These are phyloP conservation scores for Trichoderma afroharzianum DNA, from an alignment of 2,329 filamentous ascomycete genomes.

Conservation along the genomic window DNA sequence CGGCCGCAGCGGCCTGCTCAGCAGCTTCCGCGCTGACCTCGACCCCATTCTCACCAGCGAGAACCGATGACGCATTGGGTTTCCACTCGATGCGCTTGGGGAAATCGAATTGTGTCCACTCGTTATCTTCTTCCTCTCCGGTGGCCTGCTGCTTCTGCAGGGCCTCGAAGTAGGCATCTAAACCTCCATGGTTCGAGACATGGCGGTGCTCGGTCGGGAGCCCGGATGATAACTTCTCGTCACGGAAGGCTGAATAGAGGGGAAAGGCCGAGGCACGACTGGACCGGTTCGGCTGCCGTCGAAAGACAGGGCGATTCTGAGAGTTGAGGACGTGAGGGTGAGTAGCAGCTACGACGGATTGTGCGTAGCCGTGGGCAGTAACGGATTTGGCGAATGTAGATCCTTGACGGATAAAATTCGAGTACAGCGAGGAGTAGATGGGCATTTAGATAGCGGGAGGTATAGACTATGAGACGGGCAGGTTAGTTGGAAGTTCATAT, in stretches of 20 bases:
- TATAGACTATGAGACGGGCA: constrained; percentile 46
- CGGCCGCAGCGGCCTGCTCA: constrained; percentile 29
- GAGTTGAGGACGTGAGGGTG: constrained; percentile 74
- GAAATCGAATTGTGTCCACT: constrained; percentile 91
- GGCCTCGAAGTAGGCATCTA: constrained; percentile 90
- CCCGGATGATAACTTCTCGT: constrained; percentile 48
- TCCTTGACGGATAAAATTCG: constrained; percentile 92
- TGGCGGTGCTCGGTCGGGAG: constrained; percentile 53
- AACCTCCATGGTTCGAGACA: constrained; percentile 55
- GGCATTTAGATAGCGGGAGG: constrained; percentile 82
- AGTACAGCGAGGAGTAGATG: constrained; percentile 65
- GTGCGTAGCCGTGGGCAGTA: constrained; percentile 95
- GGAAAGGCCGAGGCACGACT: constrained; percentile 55
- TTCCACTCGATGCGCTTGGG: constrained; percentile 89
- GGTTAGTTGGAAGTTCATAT: not conserved
- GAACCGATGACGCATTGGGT: constrained; percentile 52
- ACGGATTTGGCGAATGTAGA: constrained; percentile 81
- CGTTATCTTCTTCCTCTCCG: constrained; percentile 63
- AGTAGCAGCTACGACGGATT: constrained; percentile 92
- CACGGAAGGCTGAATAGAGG: constrained; percentile 75
- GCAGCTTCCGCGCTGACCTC: constrained; percentile 23
- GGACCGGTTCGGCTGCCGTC: constrained; percentile 53
- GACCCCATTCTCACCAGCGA: constrained; percentile 56
- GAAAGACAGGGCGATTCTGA: constrained; percentile 63
- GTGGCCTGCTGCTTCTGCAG: constrained; percentile 72